Conservation (phyloP, 306 rosid genomes). For the Cucurbita moschata region DNA sequence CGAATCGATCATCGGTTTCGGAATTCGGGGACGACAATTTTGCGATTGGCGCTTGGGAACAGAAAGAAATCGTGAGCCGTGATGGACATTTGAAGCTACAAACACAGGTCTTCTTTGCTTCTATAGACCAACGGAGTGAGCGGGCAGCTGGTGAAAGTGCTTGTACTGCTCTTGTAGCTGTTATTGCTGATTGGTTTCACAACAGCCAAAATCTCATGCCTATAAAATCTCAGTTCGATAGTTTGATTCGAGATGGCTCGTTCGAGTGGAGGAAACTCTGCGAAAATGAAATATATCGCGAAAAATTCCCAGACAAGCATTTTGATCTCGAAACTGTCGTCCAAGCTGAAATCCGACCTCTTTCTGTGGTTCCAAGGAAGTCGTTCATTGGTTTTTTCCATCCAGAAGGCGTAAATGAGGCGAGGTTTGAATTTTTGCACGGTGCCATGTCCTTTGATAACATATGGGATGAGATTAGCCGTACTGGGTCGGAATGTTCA, state of each 20-base stretch:
- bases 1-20: conserved; percentile 65
- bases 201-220: conserved; percentile 68
- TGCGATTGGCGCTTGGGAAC: conserved; percentile 89
- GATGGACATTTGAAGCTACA: conserved; percentile 87
- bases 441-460: conserved; percentile 96
- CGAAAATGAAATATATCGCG: conserved; percentile 60
- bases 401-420: conserved; percentile 91
- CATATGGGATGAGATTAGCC: conserved; percentile 96
- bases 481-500: conserved; percentile 31
- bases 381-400: conserved; percentile 91
- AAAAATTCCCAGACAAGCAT: conserved; percentile 89
- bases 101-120: conserved; percentile 83
- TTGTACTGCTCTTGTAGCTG: conserved; percentile 94
- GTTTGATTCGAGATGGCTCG: conserved; percentile 89
- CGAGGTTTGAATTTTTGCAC: conserved; percentile 68
- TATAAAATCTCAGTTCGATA: conserved; percentile 86
- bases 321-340: conserved; percentile 91
- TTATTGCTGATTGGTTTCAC: conserved; percentile 93
- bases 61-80: conserved; percentile 71
- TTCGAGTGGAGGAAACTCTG: conserved; percentile 90
- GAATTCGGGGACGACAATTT: conserved; percentile 96
- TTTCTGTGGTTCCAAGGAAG: conserved; percentile 56
- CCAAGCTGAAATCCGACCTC: conserved; percentile 86
- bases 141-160: conserved; percentile 99
- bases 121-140: conserved; percentile 94